phyloP scores from a whole-genome alignment of 352 stramenopile species.

The Thalassiosira hispida region DNA sequence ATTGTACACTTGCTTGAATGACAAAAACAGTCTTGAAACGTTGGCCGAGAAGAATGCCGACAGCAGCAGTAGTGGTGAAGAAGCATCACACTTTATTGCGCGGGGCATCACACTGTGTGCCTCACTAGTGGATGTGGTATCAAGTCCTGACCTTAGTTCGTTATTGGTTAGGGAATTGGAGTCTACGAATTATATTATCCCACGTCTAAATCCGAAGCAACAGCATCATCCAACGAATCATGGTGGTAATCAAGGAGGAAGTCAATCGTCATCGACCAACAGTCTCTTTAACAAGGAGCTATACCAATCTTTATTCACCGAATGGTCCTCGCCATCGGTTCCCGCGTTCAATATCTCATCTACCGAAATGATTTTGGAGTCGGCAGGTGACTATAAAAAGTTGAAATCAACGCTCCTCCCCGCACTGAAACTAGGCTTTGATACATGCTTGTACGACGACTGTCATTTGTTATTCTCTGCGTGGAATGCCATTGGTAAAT shows the following conservation, averaged over 20 bases:
- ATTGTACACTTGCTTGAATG: conserved; percentile 32
- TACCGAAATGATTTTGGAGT: conserved; percentile 18
- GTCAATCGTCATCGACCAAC: conserved; percentile 19
- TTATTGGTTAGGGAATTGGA: conserved; percentile 36
- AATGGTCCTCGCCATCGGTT: conserved; percentile 64
- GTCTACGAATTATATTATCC: conserved; percentile 36
- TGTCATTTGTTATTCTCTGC: conserved; percentile 77
- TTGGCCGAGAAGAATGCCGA: conserved; percentile 1
- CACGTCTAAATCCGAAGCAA: conserved; percentile 17
- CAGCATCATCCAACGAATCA: neutral
- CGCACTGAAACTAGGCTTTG: conserved; percentile 64
- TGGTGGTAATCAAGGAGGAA: no score
- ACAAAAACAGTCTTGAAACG: neutral
- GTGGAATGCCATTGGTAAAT: conserved; percentile 73
- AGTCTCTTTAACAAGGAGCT: conserved; percentile 42
- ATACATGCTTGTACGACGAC: conserved; percentile 58
- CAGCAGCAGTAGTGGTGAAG: neutral
- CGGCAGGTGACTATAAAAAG: conserved; percentile 27
- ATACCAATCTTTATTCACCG: conserved; percentile 73
- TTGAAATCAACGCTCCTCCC: conserved; percentile 37
- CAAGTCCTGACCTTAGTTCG: conserved; percentile 12
- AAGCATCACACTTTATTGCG: conserved; percentile 65
- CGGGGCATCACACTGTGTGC: conserved; percentile 56
- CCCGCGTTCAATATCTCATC: conserved; percentile 32
- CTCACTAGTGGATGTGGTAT: conserved; percentile 56